phyloP scores from a whole-genome alignment of 352 stramenopile species.

The Pythium brassicae region DNA sequence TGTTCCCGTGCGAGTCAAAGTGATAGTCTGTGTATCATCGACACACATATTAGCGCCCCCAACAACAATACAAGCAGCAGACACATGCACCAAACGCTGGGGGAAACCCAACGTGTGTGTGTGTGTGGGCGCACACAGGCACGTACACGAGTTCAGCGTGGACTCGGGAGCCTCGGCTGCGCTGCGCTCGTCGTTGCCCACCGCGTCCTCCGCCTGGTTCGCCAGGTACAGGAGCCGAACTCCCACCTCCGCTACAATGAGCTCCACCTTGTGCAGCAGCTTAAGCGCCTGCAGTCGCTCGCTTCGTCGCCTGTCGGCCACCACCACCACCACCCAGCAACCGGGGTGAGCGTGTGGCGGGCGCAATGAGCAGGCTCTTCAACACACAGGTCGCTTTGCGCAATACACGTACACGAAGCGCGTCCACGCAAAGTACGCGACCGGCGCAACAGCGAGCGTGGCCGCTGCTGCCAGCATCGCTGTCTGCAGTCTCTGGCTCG shows the following conservation, averaged over 20 bases:
- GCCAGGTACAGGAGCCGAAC: conserved; percentile 63
- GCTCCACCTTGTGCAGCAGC: conserved; percentile 67
- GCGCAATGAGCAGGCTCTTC: too few relatives aligned
- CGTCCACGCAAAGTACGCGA: conserved; percentile 38
- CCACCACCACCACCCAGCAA: background rate
- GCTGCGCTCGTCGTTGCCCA: conserved; percentile 38
- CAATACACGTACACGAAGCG: conserved; percentile 23
- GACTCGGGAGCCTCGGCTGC: conserved; percentile 15
- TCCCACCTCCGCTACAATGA: conserved; percentile 59
- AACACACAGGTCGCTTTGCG: too few relatives aligned
- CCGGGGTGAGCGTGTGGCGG: too few relatives aligned
- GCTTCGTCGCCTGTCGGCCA: conserved; percentile 19
- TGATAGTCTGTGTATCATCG: conserved; percentile 58
- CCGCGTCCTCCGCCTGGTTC: conserved; percentile 56
- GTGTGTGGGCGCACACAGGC: background rate
- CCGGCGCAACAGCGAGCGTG: conserved; percentile 27
- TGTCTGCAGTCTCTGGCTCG: conserved; percentile 18
- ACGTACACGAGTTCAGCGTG: conserved; percentile 63
- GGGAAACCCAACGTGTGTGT: too few relatives aligned
- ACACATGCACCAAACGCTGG: background rate
- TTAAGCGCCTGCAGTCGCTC: conserved; percentile 52
- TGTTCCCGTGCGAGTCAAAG: conserved; percentile 82
- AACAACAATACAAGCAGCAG: background rate
- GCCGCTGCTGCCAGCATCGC: conserved; percentile 9
- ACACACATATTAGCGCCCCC: background rate